Percentiles rank a stretch among this genome's conserved stretches.
phyloP scores from a whole-genome alignment of 2,329 filamentous ascomycete genomes.

The Cordyceps fumosorosea region DNA sequence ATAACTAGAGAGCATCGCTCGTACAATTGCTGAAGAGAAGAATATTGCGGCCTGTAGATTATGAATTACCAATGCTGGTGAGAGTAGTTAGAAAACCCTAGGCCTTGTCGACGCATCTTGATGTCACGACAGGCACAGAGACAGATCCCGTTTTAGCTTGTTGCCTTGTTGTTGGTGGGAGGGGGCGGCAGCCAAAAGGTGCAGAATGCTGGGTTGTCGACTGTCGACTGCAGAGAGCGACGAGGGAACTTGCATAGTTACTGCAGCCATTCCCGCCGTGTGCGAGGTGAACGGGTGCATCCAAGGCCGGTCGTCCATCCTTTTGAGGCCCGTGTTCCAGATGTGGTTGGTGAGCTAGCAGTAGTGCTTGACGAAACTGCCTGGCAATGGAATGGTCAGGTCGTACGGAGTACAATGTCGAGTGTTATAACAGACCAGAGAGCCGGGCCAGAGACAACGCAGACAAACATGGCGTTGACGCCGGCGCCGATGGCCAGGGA shows the following conservation, averaged over 20 bases:
- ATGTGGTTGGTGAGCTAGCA: conserved; percentile 7
- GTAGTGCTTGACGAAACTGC: background rate
- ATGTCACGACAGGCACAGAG: conserved; percentile 8
- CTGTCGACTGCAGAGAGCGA: background rate
- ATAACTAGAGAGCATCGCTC: background rate
- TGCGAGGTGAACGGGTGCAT: background rate
- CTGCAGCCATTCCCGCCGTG: background rate
- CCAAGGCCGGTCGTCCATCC: background rate
- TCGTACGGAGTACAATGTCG: conserved; percentile 3
- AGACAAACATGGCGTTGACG: conserved; percentile 1
- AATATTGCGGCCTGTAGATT: background rate
- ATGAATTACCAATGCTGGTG: background rate
- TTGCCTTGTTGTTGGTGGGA: background rate
- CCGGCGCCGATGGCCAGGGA: conserved; percentile 1
- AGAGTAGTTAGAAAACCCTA: conserved; percentile 2
- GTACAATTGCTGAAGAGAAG: background rate
- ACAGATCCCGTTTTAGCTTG: conserved; percentile 7
- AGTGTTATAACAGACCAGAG: background rate
- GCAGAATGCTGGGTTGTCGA: background rate
- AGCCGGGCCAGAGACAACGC: background rate
- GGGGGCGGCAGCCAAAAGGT: background rate
- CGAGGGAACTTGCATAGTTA: background rate
- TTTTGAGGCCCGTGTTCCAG: background rate
- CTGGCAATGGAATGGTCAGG: conserved; percentile 1
- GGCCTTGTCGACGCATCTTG: conserved; percentile 11